Conservation (phyloP, 345 rosid species). For the Sonneratia alba region DNA sequence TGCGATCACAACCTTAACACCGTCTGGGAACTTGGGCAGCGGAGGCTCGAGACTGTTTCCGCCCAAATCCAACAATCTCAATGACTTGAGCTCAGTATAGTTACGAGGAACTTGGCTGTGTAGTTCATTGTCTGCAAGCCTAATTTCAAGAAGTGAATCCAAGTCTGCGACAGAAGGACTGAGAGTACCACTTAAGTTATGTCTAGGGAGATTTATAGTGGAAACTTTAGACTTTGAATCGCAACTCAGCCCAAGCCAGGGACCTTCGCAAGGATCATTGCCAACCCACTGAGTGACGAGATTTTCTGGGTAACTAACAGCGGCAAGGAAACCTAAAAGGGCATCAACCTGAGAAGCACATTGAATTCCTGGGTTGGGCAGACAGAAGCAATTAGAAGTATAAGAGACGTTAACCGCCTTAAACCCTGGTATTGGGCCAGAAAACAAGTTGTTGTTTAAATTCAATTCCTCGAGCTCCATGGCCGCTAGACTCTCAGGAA, state of each 20-base stretch:
- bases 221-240: slow-evolving; percentile 19
- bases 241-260: slow-evolving; percentile 39
- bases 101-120: slow-evolving; percentile 31
- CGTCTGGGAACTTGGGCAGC: slow-evolving; percentile 27
- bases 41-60: slow-evolving; percentile 37
- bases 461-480: slow-evolving; percentile 31
- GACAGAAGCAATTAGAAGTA: slow-evolving; percentile 37
- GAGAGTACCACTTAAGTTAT: slow-evolving; percentile 31
- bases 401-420: slow-evolving; percentile 31
- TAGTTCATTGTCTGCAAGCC: slow-evolving; percentile 26
- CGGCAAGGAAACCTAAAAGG: slow-evolving; percentile 31
- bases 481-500: slow-evolving; percentile 38
- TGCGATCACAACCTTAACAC: slow-evolving; percentile 26
- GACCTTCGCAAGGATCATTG: slow-evolving; percentile 36
- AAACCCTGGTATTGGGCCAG: slow-evolving; percentile 39
- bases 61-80: slow-evolving; percentile 34
- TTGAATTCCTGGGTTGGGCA: slow-evolving; percentile 24
- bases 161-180: slow-evolving; percentile 29
- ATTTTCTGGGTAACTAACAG: slow-evolving; percentile 24
- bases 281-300: slow-evolving; percentile 40
- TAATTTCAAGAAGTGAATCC: slow-evolving; percentile 33
- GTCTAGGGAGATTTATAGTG: slow-evolving; percentile 35
- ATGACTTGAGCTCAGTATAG: slow-evolving; percentile 24
- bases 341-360: slow-evolving; percentile 33
- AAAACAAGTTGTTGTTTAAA: slow-evolving; percentile 32